Evolutionary conservation across 225 moss, liverwort and hornwort genomes (phyloP), one percentile per base, ranked within the genome.

Genomic region (Polytrichum formosum): DNA sequence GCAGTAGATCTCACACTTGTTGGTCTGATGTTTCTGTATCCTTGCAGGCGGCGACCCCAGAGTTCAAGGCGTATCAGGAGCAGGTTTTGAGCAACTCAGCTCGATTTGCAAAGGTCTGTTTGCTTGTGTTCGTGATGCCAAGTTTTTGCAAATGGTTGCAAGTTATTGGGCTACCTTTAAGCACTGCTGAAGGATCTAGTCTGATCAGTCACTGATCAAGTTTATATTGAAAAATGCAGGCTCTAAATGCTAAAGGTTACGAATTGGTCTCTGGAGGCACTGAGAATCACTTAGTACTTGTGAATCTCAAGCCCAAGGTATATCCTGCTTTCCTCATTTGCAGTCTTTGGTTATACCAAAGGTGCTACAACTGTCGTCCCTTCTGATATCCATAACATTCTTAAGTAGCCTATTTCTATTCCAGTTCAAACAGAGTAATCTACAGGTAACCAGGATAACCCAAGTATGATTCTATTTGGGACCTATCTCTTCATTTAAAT

Each of bases 201-300:
- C 46, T 46, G 46, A 13, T 16, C 4, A 46, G 46, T 46, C 16
- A 46, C 13, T 46, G 46, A 46, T 46, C 13, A 46, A 46, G 46
- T 46, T 46, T 13, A 4, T 16, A 46, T 46, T 3, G 13, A 46
- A 16, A 10, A 46, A 13, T 73, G 61, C 84, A 94, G 93, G 82
- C 92, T 17, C 79, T 97, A 56, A 68, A 28, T 10, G 83, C 56
- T 18, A 86, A 70, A 74, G 97, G 97, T 28, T 97, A 94, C 61
- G 94, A 92, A 0, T 75, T 97, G 56, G 97, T 97, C 23, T 97
- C 97, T 26, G 97, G 97, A 61, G 97, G 97, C 55, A 97, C 97
- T 6, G 76, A 76, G 62, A 97, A 97, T 66, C 97, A 97, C 60
- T 86, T 97, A 67, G 97, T 97, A 26, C 90, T 97, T 60, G 97